phyloP scores from a whole-genome alignment of 2,329 filamentous ascomycete species.

The Xylariaceae sp. region DNA sequence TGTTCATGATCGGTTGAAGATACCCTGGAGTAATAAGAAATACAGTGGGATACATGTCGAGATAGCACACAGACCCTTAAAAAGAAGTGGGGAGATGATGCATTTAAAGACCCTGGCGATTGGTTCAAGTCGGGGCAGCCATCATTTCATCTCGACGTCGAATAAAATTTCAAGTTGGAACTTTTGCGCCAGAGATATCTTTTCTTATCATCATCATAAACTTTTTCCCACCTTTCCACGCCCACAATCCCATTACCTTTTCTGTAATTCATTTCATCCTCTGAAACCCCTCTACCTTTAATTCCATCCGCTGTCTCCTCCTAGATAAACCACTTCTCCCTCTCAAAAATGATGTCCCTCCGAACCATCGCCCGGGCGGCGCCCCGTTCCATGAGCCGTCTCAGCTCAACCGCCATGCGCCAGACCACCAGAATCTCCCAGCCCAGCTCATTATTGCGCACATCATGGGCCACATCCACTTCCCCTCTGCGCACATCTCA shows the following conservation, averaged over 20 bases:
- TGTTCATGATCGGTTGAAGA: too few species aligned
- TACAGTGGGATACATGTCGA: too few species aligned
- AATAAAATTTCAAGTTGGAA: slow-evolving; percentile 12
- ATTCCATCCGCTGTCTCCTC: background rate
- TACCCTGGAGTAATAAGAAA: too few species aligned
- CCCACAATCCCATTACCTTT: background rate
- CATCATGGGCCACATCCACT: slow-evolving; percentile 41
- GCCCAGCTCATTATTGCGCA: slow-evolving; percentile 46
- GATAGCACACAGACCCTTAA: too few species aligned
- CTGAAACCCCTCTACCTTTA: background rate
- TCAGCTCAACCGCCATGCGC: slow-evolving; percentile 49
- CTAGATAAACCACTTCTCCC: background rate
- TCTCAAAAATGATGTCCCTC: slow-evolving; percentile 63
- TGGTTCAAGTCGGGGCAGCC: slow-evolving; percentile 2
- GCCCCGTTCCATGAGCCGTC: slow-evolving; percentile 59
- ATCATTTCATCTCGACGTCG: slow-evolving; percentile 18
- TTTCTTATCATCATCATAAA: too few species aligned
- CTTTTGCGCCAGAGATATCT: slow-evolving; percentile 3
- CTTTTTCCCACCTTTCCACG: slow-evolving; percentile 7
- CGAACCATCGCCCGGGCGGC: slow-evolving; percentile 62
- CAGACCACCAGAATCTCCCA: slow-evolving; percentile 47
- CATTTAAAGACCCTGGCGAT: background rate
- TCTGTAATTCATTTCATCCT: background rate
- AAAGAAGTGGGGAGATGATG: too few species aligned
- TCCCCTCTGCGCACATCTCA: slow-evolving; percentile 34